A percentile compares a stretch with the other conserved stretches of the same genome.
phyloP scores from a whole-genome alignment of 345 rosid species.

The Pelargonium nanum region DNA sequence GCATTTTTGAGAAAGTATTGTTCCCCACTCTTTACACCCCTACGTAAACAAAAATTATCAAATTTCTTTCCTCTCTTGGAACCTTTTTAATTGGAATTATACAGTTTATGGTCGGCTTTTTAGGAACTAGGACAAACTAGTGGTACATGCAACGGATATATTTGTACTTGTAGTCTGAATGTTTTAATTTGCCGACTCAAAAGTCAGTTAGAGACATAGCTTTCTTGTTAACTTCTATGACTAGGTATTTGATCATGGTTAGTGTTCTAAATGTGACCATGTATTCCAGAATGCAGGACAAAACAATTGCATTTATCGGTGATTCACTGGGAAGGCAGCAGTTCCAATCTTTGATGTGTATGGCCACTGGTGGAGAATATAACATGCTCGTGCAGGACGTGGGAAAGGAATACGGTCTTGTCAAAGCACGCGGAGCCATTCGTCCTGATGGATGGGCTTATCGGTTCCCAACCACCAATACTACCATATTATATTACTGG shows the following conservation, averaged over 20 bases:
- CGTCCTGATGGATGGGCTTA: constrained; percentile 75
- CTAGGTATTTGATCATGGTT: too few species aligned
- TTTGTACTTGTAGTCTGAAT: too few species aligned
- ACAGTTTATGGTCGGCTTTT: background rate
- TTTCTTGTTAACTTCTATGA: too few species aligned
- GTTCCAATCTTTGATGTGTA: constrained; percentile 69
- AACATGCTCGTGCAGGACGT: constrained; percentile 47
- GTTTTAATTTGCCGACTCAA: too few species aligned
- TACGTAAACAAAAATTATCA: too few species aligned
- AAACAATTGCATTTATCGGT: constrained; percentile 70
- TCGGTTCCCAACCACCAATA: constrained; percentile 48
- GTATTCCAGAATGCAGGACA: constrained; percentile 54
- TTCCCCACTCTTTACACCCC: background rate
- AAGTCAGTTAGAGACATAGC: too few species aligned
- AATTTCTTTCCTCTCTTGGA: background rate
- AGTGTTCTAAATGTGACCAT: background rate
- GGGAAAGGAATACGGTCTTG: constrained; percentile 51
- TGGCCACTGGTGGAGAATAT: constrained; percentile 60
- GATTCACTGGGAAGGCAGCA: constrained; percentile 80
- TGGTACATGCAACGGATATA: too few species aligned
- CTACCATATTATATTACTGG: constrained; percentile 70
- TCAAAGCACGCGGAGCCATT: constrained; percentile 34
- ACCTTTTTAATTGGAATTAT: background rate
- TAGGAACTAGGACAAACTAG: background rate
- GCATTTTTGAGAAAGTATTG: constrained; percentile 52